Evolutionary conservation across 345 rosid genomes (phyloP).

Genomic region (Aegle marmelos): DNA sequence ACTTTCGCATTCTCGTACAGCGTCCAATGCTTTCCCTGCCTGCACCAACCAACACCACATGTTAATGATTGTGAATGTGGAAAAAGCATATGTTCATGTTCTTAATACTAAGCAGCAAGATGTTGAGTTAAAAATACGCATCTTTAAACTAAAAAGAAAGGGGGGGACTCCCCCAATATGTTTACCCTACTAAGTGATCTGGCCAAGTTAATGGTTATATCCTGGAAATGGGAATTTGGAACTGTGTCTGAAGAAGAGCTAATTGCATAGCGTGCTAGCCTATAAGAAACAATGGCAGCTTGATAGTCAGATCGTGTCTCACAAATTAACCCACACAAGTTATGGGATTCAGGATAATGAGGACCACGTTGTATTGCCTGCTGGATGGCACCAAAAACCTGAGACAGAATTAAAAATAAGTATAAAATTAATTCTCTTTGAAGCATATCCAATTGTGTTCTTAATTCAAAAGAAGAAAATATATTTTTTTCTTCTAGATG

Average conservation of each 20-base stretch:
- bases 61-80: slow-evolving; percentile 9
- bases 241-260: slow-evolving; percentile 31
- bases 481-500: background rate
- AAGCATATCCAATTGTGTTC: background rate
- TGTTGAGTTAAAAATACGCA: slow-evolving; percentile 1
- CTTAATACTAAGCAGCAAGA: background rate
- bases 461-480: slow-evolving; percentile 11
- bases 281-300: slow-evolving; percentile 64
- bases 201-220: slow-evolving; percentile 72
- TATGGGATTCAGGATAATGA: slow-evolving; percentile 77
- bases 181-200: slow-evolving; percentile 76
- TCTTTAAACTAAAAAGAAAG: background rate
- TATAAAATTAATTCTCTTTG: slow-evolving; percentile 1
- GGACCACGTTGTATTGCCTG: slow-evolving; percentile 92
- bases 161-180: slow-evolving; percentile 1
- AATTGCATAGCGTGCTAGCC: slow-evolving; percentile 55
- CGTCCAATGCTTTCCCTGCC: slow-evolving; percentile 60
- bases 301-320: slow-evolving; percentile 72
- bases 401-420: slow-evolving; percentile 23
- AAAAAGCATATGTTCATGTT: background rate
- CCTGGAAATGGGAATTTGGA: slow-evolving; percentile 46
- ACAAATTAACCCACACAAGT: slow-evolving; percentile 74
- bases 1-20: slow-evolving; percentile 65
- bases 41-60: slow-evolving; percentile 27
- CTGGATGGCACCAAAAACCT: slow-evolving; percentile 85